Evolutionary conservation across 176 grass and related monocot genomes (phyloP).

Genomic region (Eragrostis nindensis): DNA sequence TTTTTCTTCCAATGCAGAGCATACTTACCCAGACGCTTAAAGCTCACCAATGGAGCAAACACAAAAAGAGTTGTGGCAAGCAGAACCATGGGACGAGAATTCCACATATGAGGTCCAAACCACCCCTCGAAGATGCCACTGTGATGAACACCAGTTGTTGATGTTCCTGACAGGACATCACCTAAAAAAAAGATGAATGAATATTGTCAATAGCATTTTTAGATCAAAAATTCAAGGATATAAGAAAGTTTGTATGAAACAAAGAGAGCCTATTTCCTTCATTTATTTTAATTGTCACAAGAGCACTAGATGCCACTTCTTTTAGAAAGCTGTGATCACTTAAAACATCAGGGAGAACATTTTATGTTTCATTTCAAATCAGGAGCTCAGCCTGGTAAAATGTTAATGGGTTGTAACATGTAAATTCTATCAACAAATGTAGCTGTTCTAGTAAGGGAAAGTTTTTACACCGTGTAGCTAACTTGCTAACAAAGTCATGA

Average conservation of each 20-base stretch:
- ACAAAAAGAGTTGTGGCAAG: slow-evolving; percentile 75
- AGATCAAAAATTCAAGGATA: not conserved
- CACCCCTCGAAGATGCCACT: slow-evolving; percentile 86
- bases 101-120: slow-evolving; percentile 84
- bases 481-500: not conserved
- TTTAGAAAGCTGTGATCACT: not conserved
- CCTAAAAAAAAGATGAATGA: slow-evolving; percentile 37
- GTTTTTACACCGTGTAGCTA: not conserved
- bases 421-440: not conserved
- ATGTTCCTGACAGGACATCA: slow-evolving; percentile 96
- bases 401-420: not conserved
- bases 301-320: not conserved
- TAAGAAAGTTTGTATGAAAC: not conserved
- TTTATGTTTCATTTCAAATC: not conserved
- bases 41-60: slow-evolving; percentile 81
- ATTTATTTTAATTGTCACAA: not conserved
- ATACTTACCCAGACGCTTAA: slow-evolving; percentile 80
- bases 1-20: not conserved
- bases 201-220: not conserved
- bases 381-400: not conserved
- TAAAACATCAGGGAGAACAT: not conserved
- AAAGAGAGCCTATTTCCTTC: not conserved
- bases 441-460: not conserved
- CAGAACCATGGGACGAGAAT: slow-evolving; percentile 69
- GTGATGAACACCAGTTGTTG: slow-evolving; percentile 74